A percentile compares a stretch with the other conserved stretches of the same genome.
phyloP scores from a whole-genome alignment of 345 rosid species.

The Salix udensis region DNA sequence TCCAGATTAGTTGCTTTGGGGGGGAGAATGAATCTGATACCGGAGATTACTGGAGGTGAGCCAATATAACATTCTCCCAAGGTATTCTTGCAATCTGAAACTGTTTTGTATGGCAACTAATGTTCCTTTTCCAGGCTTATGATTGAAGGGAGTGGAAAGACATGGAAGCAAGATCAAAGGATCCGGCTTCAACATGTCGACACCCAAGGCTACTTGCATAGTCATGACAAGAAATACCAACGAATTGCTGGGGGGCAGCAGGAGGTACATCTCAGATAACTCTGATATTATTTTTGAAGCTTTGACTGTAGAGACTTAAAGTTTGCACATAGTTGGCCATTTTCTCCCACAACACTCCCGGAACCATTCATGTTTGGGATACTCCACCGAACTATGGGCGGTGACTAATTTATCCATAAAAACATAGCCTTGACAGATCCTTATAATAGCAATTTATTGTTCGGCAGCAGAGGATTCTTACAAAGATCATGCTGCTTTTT shows the following conservation, averaged over 20 bases:
- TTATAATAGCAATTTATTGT: neutral
- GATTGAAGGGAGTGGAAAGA: conserved; percentile 89
- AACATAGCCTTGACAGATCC: neutral
- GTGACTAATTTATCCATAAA: neutral
- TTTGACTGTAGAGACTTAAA: neutral
- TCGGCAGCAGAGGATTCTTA: neutral
- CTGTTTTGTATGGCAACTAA: conserved; percentile 14
- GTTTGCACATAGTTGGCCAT: neutral
- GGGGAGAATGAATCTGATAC: conserved; percentile 89
- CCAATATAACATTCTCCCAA: neutral
- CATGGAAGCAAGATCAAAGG: conserved; percentile 91
- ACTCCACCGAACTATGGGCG: neutral
- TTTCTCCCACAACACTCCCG: neutral
- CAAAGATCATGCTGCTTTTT: neutral
- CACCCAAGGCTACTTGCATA: conserved; percentile 88
- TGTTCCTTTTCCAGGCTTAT: conserved; percentile 47
- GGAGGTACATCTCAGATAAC: conserved; percentile 46
- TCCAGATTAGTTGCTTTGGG: conserved; percentile 95
- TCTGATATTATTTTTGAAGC: neutral
- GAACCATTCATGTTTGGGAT: neutral
- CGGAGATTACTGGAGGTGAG: conserved; percentile 94
- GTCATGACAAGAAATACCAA: conserved; percentile 93
- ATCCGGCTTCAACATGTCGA: conserved; percentile 92
- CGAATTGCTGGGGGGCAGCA: conserved; percentile 99
- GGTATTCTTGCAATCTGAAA: neutral